phyloP scores from a whole-genome alignment of 1,284 basidiomycete species.

The Pyrrhoderma lamaoense region DNA sequence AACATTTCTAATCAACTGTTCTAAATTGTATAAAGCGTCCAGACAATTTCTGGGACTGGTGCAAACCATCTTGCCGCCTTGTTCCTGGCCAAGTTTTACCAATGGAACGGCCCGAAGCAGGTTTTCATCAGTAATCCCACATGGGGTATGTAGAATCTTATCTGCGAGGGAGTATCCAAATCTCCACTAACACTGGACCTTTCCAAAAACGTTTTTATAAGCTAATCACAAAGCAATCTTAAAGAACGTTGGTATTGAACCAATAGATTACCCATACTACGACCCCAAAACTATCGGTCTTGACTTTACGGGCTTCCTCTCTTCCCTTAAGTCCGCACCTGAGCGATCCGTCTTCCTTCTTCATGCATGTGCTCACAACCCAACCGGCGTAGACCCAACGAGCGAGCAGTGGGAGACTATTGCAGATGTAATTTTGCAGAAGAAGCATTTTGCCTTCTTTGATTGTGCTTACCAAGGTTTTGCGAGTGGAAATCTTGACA shows the following conservation, averaged over 20 bases:
- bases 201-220: slow-evolving; percentile 25
- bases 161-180: not conserved
- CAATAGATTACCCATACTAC: slow-evolving; percentile 84
- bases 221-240: slow-evolving; percentile 92
- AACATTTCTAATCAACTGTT: too few relatives aligned
- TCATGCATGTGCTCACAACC: slow-evolving; percentile 94
- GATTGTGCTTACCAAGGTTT: slow-evolving; percentile 96
- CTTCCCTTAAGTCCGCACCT: slow-evolving; percentile 58
- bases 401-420: slow-evolving; percentile 83
- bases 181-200: not conserved
- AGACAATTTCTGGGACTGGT: slow-evolving; percentile 94
- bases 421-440: slow-evolving; percentile 66
- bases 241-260: slow-evolving; percentile 74
- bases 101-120: slow-evolving; percentile 57
- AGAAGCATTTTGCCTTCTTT: slow-evolving; percentile 87
- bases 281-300: slow-evolving; percentile 86
- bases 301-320: slow-evolving; percentile 72
- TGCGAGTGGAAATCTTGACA: slow-evolving; percentile 76
- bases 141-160: slow-evolving; percentile 74
- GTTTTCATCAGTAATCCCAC: slow-evolving; percentile 87
- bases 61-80: slow-evolving; percentile 89
- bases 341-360: slow-evolving; percentile 80
- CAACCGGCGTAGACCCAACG: slow-evolving; percentile 93
- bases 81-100: slow-evolving; percentile 84
- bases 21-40: slow-evolving; percentile 43